Evolutionary conservation across 2,329 filamentous ascomycete species (phyloP).

Genomic region (Xylariomycetidae sp.): DNA sequence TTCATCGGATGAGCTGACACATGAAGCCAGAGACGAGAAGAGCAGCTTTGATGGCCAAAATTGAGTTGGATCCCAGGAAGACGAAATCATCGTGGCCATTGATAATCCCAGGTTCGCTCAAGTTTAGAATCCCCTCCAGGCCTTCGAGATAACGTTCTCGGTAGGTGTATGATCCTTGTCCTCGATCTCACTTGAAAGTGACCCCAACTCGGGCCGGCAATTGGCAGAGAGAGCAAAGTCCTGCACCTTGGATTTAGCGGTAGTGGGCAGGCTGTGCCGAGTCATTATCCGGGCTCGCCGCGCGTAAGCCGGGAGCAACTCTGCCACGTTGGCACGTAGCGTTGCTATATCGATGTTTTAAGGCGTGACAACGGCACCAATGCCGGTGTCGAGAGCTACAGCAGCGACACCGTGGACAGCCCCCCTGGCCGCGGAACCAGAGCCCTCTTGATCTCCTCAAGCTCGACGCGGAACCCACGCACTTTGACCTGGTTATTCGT

Average conservation of each 20-base stretch:
- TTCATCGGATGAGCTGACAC: constrained; percentile 2
- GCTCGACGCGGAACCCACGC: constrained; percentile 9
- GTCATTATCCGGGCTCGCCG: constrained; percentile 2
- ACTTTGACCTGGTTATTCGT: constrained; percentile 7
- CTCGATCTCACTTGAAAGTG: too few species aligned
- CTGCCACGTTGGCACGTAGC: not conserved
- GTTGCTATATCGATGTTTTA: not conserved
- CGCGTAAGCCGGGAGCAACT: constrained; percentile 1
- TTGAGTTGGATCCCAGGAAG: constrained; percentile 4
- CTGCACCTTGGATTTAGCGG: constrained; percentile 2
- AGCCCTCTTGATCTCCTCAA: constrained; percentile 7
- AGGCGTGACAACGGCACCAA: not conserved
- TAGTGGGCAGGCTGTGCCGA: constrained; percentile 1
- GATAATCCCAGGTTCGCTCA: not conserved
- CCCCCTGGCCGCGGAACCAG: not conserved
- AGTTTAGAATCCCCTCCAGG: constrained; percentile 2
- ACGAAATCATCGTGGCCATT: constrained; percentile 4
- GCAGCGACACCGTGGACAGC: constrained; percentile 1
- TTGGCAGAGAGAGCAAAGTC: not conserved
- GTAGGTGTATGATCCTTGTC: not conserved
- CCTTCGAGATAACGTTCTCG: not conserved
- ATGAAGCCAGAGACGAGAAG: not conserved
- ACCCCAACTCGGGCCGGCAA: not conserved
- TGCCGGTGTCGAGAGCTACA: not conserved
- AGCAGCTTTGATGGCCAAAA: constrained; percentile 4